Evolutionary conservation across 2,329 filamentous ascomycete species (phyloP).

Genomic region (Aspergillus brunneoviolaceus): DNA sequence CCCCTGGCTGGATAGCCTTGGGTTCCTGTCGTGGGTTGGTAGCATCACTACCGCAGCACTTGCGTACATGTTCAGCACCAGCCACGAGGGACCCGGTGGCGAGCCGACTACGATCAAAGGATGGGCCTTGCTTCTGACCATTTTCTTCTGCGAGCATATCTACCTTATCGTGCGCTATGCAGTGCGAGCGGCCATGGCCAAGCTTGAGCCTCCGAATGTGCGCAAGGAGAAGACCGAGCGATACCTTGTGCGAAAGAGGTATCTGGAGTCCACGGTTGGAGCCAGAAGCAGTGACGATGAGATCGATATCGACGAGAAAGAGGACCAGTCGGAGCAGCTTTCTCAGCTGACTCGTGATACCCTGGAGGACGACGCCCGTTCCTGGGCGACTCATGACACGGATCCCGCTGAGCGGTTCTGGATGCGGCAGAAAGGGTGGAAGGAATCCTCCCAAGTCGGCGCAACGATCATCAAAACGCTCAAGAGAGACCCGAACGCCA

Average conservation of each 20-base stretch:
- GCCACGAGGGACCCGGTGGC: conserved; percentile 50
- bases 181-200: conserved; percentile 71
- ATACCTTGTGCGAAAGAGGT: conserved; percentile 74
- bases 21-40: conserved; percentile 90
- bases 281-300: conserved; percentile 25
- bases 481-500: conserved; percentile 22
- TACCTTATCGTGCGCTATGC: conserved; percentile 76
- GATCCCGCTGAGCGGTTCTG: conserved; percentile 43
- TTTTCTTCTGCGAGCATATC: conserved; percentile 84
- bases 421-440: conserved; percentile 46
- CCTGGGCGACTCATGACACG: conserved; percentile 33
- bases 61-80: conserved; percentile 81
- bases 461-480: conserved; percentile 41
- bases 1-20: conserved; percentile 85
- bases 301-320: conserved; percentile 15
- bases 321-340: conserved; percentile 17
- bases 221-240: conserved; percentile 82
- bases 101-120: conserved; percentile 63
- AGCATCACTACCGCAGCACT: conserved; percentile 85
- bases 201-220: conserved; percentile 80
- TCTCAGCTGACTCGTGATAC: conserved; percentile 36
- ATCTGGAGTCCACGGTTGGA: conserved; percentile 56
- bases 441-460: conserved; percentile 42
- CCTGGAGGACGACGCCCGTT: conserved; percentile 46
- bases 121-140: conserved; percentile 77